A percentile compares a stretch with the other conserved stretches of the same genome.
These are phyloP conservation scores for Obba rivulosa DNA, from an alignment of 768 basidiomycete species.

Conservation along the genomic window DNA sequence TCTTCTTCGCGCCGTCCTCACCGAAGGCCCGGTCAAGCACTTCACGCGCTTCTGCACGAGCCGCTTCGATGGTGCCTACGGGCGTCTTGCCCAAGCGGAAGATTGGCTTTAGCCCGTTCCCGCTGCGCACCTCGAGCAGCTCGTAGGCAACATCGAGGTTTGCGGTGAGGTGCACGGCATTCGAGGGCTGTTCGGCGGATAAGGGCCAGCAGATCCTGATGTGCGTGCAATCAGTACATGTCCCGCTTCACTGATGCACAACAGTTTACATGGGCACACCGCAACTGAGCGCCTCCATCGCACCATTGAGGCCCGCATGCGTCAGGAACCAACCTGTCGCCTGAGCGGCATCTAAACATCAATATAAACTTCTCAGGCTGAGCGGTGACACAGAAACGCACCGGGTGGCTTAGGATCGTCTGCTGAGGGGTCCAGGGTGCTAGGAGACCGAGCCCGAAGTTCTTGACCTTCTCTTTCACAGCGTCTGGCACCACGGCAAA, in stretches of 20 bases:
- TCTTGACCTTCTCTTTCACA: constrained; percentile 6
- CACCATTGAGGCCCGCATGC: constrained; percentile 11
- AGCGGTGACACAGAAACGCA: background rate
- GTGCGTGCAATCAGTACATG: too few species aligned
- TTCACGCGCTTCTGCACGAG: constrained; percentile 12
- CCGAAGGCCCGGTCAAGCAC: constrained; percentile 18
- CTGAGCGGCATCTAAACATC: background rate
- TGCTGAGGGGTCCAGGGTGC: constrained; percentile 19
- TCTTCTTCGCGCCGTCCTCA: constrained; percentile 19
- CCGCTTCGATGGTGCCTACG: constrained; percentile 17
- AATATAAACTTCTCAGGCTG: background rate
- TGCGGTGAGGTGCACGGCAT: constrained; percentile 15
- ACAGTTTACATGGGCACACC: constrained; percentile 19
- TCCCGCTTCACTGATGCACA: background rate
- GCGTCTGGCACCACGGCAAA: constrained; percentile 7
- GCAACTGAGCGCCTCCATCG: constrained; percentile 12
- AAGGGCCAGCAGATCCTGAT: constrained; percentile 26
- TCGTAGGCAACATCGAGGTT: constrained; percentile 21
- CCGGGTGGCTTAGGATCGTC: constrained; percentile 15
- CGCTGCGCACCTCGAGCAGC: constrained; percentile 21
- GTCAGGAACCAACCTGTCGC: constrained; percentile 13
- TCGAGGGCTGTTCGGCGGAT: constrained; percentile 18
- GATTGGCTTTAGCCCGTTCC: constrained; percentile 11
- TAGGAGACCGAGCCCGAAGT: constrained; percentile 11
- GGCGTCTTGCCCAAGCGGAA: constrained; percentile 13